Evolutionary conservation across 1,284 basidiomycete genomes (phyloP), one percentile per base, ranked within the genome.

Genomic region (Rugiboletus extremiorientalis): DNA sequence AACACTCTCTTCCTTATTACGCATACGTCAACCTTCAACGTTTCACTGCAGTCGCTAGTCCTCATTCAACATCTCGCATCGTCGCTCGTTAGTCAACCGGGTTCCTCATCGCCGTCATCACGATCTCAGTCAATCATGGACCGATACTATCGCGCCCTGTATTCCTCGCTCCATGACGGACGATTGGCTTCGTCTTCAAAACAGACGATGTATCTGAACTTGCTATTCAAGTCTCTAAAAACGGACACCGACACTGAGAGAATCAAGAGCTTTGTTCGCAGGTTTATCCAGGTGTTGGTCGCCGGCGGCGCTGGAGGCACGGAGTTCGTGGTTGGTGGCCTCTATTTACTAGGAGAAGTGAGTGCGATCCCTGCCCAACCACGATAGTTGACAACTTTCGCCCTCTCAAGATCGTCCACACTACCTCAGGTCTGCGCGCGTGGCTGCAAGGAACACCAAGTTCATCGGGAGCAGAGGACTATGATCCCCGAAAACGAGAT

Each of bases 171-270:
- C 9, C 84, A 91, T 37, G 96, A 99, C 67, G 77, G 80, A 0
- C 87, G 97, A 15, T 81, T 99, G 8, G 81, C 87, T 20, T 81
- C 82, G 3, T 94, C 94, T 20, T 92, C 91, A 31, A 98, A 99
- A 72, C 95, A 98, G 72, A 94, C 96, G 11, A 93, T 99, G 89
- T 99, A 98, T 73, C 84, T 99, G 63, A 99, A 99, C 72, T 77
- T 99, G 23, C 75, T 98, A 23, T 96, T 97, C 84, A 96, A 94
- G 70, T 89, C 93, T 20, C 76, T 98, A 64, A 97, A 97, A 74
- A 81, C 81, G 5, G 96, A 98, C 68, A 72, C 73, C 15, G 85
- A 85, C 52, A 63, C 73, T 0, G 83, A 83, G 56, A 82, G 94
- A 22, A 83, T 91, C 12, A 88, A 88, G 72, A 93, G 94, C 0